A percentile compares a stretch with the other conserved stretches of the same genome.
phyloP scores from a whole-genome alignment of 2,329 filamentous ascomycete genomes.

The Ustulina deusta region DNA sequence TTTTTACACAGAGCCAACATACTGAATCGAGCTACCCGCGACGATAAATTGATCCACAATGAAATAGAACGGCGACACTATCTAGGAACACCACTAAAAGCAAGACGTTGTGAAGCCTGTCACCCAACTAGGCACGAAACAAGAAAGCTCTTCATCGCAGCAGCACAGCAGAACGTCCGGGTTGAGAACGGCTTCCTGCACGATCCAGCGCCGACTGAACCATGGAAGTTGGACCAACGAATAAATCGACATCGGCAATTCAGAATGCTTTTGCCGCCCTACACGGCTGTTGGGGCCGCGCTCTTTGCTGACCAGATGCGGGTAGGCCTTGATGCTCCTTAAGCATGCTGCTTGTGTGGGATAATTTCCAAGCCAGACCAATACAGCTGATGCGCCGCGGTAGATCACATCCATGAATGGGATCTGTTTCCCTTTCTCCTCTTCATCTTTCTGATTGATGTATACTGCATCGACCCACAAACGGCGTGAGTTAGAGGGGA shows the following conservation, averaged over 20 bases:
- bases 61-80: too few species aligned
- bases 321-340: constrained; percentile 8
- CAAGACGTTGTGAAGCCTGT: too few species aligned
- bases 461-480: constrained; percentile 27
- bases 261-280: constrained; percentile 23
- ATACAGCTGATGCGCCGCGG: constrained; percentile 22
- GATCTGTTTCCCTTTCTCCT: constrained; percentile 29
- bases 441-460: constrained; percentile 30
- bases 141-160: constrained; percentile 18
- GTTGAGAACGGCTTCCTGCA: constrained; percentile 28
- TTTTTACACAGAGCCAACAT: too few species aligned
- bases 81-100: too few species aligned
- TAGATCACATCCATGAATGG: constrained; percentile 31
- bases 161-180: constrained; percentile 19
- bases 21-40: too few species aligned
- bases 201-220: constrained; percentile 28
- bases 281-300: constrained; percentile 10
- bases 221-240: constrained; percentile 23
- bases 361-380: constrained; percentile 32
- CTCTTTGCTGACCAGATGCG: constrained; percentile 14
- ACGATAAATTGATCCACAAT: too few species aligned
- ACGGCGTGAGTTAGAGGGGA: constrained; percentile 1
- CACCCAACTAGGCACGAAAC: too few species aligned
- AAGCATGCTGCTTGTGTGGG: constrained; percentile 25
- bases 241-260: constrained; percentile 14